A percentile compares a stretch with the other conserved stretches of the same genome.
These are phyloP conservation scores for Fusarium siculi DNA, from an alignment of 2,329 filamentous ascomycete genomes.

Conservation along the genomic window DNA sequence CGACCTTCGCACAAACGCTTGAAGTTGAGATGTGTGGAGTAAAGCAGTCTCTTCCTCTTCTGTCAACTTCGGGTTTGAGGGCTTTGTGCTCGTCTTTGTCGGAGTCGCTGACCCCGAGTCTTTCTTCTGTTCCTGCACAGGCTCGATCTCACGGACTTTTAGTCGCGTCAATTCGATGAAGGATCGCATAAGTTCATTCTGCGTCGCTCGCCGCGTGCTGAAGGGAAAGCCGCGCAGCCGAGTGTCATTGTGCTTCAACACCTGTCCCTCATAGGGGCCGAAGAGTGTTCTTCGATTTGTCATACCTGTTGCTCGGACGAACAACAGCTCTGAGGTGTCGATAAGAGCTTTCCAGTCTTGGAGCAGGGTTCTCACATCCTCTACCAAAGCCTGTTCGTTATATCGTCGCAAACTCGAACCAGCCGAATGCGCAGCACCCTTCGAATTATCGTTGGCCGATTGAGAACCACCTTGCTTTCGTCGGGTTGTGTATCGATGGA, in stretches of 20 bases:
- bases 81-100: conserved; percentile 58
- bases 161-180: conserved; percentile 94
- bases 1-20: conserved; percentile 86
- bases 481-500: conserved; percentile 95
- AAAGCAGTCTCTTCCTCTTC: conserved; percentile 86
- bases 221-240: conserved; percentile 91
- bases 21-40: conserved; percentile 89
- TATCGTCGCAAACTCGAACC: conserved; percentile 90
- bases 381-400: conserved; percentile 89
- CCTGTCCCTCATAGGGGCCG: conserved; percentile 89
- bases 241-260: conserved; percentile 80
- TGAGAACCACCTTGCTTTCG: conserved; percentile 97
- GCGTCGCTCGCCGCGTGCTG: conserved; percentile 89
- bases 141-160: conserved; percentile 83
- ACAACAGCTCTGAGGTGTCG: conserved; percentile 84
- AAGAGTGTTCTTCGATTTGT: conserved; percentile 90
- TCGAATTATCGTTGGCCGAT: conserved; percentile 92
- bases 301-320: conserved; percentile 87
- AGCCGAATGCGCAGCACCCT: conserved; percentile 92
- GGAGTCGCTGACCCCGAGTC: conserved; percentile 50
- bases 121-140: conserved; percentile 64
- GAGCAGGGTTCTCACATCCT: conserved; percentile 86
- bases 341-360: conserved; percentile 87
- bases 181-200: conserved; percentile 91
- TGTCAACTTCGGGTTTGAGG: conserved; percentile 71